Conservation (phyloP, 805 yeast species). For the Gaillardinia entomophila region DNA sequence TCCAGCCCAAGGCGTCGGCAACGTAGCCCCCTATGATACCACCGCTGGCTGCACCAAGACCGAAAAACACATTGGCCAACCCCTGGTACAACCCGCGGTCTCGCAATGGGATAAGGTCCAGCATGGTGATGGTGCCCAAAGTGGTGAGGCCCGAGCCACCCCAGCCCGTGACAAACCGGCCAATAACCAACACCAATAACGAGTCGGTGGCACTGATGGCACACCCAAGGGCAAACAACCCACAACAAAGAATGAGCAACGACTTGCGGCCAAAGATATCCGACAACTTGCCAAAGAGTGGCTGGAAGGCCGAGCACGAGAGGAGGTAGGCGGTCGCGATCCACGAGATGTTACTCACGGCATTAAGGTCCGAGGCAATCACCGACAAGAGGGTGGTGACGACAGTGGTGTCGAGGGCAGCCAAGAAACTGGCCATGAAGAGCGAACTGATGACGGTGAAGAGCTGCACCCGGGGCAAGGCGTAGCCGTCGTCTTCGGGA, state of each 20-base stretch:
- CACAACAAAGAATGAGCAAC: constrained; percentile 45
- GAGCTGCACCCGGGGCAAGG: constrained; percentile 26
- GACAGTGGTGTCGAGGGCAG: constrained; percentile 64
- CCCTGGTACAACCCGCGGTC: constrained; percentile 84
- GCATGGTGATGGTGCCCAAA: constrained; percentile 66
- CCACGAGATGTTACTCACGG: constrained; percentile 62
- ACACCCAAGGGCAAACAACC: constrained; percentile 51
- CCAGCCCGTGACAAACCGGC: constrained; percentile 72
- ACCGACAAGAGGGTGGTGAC: constrained; percentile 60
- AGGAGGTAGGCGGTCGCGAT: constrained; percentile 66
- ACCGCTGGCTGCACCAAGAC: constrained; percentile 55
- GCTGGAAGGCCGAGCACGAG: constrained; percentile 70
- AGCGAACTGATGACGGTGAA: constrained; percentile 23
- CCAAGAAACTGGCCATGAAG: constrained; percentile 43
- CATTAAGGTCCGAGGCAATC: constrained; percentile 65
- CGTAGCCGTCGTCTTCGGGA: constrained; percentile 18
- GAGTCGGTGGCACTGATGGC: constrained; percentile 51
- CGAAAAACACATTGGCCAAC: constrained; percentile 67
- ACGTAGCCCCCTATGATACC: constrained; percentile 49
- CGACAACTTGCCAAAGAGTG: constrained; percentile 63
- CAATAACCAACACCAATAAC: constrained; percentile 43
- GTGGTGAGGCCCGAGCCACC: constrained; percentile 91
- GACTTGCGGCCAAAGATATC: constrained; percentile 68
- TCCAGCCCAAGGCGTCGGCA: constrained; percentile 52
- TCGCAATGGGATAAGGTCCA: constrained; percentile 72